Evolutionary conservation across 1,284 basidiomycete genomes (phyloP).

Genomic region (Malassezia nana): DNA sequence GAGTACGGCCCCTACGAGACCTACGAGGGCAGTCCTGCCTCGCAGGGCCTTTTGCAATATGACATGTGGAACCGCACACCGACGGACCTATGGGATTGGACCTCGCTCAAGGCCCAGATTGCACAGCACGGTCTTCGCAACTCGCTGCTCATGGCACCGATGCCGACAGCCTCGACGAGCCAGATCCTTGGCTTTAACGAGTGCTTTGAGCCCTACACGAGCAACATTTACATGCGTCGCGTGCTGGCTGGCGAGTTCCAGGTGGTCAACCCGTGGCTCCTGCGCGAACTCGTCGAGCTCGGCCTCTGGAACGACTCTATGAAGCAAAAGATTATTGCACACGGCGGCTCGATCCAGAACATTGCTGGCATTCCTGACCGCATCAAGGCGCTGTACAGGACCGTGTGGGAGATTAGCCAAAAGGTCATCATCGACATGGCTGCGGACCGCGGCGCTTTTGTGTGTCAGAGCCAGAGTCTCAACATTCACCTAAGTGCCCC

Average conservation of each 20-base stretch:
- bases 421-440: slow-evolving; percentile 97
- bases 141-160: slow-evolving; percentile 87
- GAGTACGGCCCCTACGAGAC: slow-evolving; percentile 78
- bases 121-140: slow-evolving; percentile 78
- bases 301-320: slow-evolving; percentile 95
- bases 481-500: slow-evolving; percentile 90
- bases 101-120: slow-evolving; percentile 74
- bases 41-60: slow-evolving; percentile 78
- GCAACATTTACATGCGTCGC: slow-evolving; percentile 96
- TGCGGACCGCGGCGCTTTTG: slow-evolving; percentile 95
- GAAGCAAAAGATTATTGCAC: slow-evolving; percentile 98
- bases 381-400: slow-evolving; percentile 83
- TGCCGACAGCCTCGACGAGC: slow-evolving; percentile 97
- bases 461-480: slow-evolving; percentile 73
- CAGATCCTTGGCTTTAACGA: slow-evolving; percentile 98
- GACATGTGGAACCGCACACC: slow-evolving; percentile 93
- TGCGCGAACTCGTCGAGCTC: slow-evolving; percentile 89
- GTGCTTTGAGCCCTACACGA: slow-evolving; percentile 94
- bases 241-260: slow-evolving; percentile 99
- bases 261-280: slow-evolving; percentile 94
- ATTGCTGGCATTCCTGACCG: slow-evolving; percentile 46
- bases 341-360: slow-evolving; percentile 77
- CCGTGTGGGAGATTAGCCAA: slow-evolving; percentile 98
- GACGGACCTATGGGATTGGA: slow-evolving; percentile 92
- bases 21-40: slow-evolving; percentile 81